Evolutionary conservation across 768 basidiomycete genomes (phyloP).

Genomic region (Leucosporidium scottii): DNA sequence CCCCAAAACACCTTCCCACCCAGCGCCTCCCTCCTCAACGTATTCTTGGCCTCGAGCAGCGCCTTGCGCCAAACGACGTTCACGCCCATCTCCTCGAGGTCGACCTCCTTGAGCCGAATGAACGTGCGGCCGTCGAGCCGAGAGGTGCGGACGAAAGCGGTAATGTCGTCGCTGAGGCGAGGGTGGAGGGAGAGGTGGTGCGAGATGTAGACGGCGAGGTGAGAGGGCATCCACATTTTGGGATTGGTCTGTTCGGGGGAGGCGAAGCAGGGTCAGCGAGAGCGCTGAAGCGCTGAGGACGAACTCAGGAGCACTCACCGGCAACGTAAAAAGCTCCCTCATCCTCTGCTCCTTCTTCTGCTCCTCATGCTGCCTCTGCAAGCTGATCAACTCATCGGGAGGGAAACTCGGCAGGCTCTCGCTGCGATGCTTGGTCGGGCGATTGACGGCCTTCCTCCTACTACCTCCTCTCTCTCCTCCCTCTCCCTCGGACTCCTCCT

Average conservation of each 20-base stretch:
- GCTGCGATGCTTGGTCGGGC: slow-evolving; percentile 18
- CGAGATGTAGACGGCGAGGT: slow-evolving; percentile 33
- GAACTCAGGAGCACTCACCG: slow-evolving; percentile 7
- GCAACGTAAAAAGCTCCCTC: slow-evolving; percentile 10
- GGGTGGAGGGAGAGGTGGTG: slow-evolving; percentile 29
- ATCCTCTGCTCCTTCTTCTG: neutral
- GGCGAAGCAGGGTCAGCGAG: neutral
- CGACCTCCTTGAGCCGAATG: slow-evolving; percentile 28
- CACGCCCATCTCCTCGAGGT: slow-evolving; percentile 34
- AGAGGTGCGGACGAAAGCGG: slow-evolving; percentile 28
- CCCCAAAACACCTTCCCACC: slow-evolving; percentile 25
- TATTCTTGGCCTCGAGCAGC: slow-evolving; percentile 21
- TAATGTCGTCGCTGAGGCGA: slow-evolving; percentile 28
- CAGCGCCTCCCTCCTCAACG: slow-evolving; percentile 17
- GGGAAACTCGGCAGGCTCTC: slow-evolving; percentile 27
- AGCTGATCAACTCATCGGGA: neutral
- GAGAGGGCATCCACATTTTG: slow-evolving; percentile 33
- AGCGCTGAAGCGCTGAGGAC: neutral
- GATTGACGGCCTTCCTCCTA: neutral
- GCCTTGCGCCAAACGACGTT: slow-evolving; percentile 27
- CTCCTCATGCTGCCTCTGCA: too few species aligned
- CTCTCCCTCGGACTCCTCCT: neutral
- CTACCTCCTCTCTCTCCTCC: neutral
- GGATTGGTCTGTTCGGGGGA: slow-evolving; percentile 19
- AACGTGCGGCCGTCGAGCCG: slow-evolving; percentile 32